phyloP scores from a whole-genome alignment of 441 rosid genomes.

The Corymbia citriodora region DNA sequence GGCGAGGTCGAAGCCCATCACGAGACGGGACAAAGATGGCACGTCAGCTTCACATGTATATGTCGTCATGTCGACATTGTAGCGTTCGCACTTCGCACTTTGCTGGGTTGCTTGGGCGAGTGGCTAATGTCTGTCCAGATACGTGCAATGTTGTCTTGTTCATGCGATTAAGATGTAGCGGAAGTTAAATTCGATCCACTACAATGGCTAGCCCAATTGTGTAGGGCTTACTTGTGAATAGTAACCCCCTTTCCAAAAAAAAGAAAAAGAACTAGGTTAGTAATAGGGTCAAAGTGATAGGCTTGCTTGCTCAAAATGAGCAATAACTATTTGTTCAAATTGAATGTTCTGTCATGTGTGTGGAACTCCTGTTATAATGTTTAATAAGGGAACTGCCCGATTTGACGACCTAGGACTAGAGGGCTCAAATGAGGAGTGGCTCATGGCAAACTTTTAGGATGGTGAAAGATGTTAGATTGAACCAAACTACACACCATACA shows the following conservation, averaged over 20 bases:
- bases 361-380: neutral
- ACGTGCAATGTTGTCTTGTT: neutral
- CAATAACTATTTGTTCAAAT: neutral
- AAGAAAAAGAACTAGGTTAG: neutral
- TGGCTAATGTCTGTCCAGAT: neutral
- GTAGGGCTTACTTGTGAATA: neutral
- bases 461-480: neutral
- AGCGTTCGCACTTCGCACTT: neutral
- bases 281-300: rapidly evolving
- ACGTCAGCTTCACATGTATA: neutral
- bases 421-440: neutral
- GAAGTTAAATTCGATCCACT: neutral
- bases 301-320: neutral
- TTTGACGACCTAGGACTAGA: rapidly evolving
- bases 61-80: neutral
- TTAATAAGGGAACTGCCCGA: neutral
- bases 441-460: no score
- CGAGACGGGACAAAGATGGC: neutral
- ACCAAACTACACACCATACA: rapidly evolving
- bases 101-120: neutral
- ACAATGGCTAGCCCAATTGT: neutral
- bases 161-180: neutral
- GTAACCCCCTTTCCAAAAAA: neutral
- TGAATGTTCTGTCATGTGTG: neutral
- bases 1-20: neutral